Base-by-base conservation (phyloP, 352 stramenopile species). In the Globisporangium middletonii region DNA sequence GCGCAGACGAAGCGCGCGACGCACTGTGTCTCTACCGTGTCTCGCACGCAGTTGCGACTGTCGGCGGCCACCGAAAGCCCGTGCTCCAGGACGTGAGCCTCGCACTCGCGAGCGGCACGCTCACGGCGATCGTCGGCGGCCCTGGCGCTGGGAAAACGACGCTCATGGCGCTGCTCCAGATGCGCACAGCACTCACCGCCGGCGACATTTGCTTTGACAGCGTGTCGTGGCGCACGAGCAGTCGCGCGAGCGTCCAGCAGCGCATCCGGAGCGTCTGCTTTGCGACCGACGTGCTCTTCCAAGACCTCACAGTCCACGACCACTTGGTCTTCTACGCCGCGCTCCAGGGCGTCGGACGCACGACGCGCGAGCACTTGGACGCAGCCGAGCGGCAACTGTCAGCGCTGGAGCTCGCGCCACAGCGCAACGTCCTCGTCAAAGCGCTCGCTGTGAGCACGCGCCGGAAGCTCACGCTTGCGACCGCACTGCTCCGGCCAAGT, bases 401-500 rank as follows among this genome's bases (percentile, higher is more conserved):
- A 5, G 63, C 74, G 23, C 74, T 84, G 19, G 69, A 67, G 6
- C 64, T 86, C 19, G 62, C 60, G 7, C 73, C 75, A 42, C 68
- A 76, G 55, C 48, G 50, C 3, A 27, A 75, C 41, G 63, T 75
- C 12, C 65, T 70, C 30, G 66, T 66, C 8, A 72, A 68, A 41
- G 45, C 67, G 9, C 56, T 92, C 15, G 79, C 79, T 2, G 72
- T 73, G 23, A 88, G 89, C 12, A 93, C 94, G 66, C 84, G 92
- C 47, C 70, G 91, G 19, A 89, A 92, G 49, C 73, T 97, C 12
- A 90, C 73, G 26, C 74, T 97, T 49, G 89, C 84, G 6, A 79
- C 95, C 30, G 82, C 80, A 18, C 65, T 96, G n/a, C 65, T 97
- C 33, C 83, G 33, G 4, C 1, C 6, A 6, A 38, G 33, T 38